Evolutionary conservation across 768 basidiomycete species (phyloP).

Genomic region (Podaxis sp.): DNA sequence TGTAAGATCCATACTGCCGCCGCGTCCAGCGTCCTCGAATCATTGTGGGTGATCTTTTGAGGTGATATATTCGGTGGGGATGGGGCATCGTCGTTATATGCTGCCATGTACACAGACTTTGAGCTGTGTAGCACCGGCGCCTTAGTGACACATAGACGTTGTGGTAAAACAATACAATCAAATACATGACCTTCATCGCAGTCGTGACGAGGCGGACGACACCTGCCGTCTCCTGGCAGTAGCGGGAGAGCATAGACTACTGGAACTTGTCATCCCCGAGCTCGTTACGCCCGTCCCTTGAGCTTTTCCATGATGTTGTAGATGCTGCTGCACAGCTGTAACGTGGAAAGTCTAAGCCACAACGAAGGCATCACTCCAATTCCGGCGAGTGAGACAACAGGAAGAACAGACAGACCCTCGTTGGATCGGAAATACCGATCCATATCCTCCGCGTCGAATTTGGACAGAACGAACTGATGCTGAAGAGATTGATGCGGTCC

Average conservation of each 20-base stretch:
- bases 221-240: neutral
- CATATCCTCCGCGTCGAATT: conserved; percentile 71
- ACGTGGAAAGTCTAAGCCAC: neutral
- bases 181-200: neutral
- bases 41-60: too few relatives aligned
- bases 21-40: neutral
- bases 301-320: neutral
- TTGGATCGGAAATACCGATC: conserved; percentile 65
- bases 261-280: neutral
- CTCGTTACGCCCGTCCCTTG: neutral
- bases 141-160: neutral
- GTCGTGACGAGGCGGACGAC: neutral
- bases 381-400: neutral
- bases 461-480: conserved; percentile 29
- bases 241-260: neutral
- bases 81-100: neutral
- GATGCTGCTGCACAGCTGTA: conserved; percentile 1
- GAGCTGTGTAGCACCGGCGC: neutral
- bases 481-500: conserved; percentile 18
- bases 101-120: too few relatives aligned
- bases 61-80: too few relatives aligned
- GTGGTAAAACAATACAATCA: neutral
- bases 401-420: conserved; percentile 17
- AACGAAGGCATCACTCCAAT: neutral
- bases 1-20: neutral